Percentiles rank a stretch among this genome's conserved stretches.
Conservation (phyloP, 2,329 filamentous ascomycete species). For the Penicillium hordei region DNA sequence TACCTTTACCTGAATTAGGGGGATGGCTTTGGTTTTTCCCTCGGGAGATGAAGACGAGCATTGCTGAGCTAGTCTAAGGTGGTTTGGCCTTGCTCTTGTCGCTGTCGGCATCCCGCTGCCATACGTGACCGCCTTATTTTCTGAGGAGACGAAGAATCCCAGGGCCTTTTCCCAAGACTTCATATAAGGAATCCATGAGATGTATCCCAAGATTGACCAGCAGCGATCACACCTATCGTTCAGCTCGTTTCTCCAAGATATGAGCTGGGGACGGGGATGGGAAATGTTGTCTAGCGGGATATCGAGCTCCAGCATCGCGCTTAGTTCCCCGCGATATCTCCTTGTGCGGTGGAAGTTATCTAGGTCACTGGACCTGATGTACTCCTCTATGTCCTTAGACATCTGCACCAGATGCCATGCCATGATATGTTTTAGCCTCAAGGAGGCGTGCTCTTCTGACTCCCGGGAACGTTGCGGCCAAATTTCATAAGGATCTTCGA, state of each 20-base stretch:
- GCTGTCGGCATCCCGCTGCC: background rate
- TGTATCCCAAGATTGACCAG: background rate
- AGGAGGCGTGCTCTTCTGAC: background rate
- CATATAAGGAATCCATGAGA: background rate
- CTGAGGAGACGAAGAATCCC: background rate
- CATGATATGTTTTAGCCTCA: background rate
- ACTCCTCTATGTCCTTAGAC: background rate
- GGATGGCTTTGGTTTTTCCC: fast-evolving
- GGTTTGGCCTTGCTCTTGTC: background rate
- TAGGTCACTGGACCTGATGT: background rate
- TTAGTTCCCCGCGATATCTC: background rate
- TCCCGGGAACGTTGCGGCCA: background rate
- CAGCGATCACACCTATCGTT: background rate
- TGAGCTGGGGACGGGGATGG: background rate
- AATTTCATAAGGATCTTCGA: background rate
- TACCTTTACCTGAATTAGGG: background rate
- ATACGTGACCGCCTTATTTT: background rate
- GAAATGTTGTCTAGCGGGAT: background rate
- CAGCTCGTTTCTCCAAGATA: background rate
- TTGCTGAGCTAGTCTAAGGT: background rate
- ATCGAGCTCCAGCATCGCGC: background rate
- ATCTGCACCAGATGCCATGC: background rate
- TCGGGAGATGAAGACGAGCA: background rate
- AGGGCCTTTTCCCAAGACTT: background rate
- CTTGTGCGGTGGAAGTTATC: background rate